Evolutionary conservation across 257 asterid species (phyloP).

Genomic region (Nyctanthes arbortristis): DNA sequence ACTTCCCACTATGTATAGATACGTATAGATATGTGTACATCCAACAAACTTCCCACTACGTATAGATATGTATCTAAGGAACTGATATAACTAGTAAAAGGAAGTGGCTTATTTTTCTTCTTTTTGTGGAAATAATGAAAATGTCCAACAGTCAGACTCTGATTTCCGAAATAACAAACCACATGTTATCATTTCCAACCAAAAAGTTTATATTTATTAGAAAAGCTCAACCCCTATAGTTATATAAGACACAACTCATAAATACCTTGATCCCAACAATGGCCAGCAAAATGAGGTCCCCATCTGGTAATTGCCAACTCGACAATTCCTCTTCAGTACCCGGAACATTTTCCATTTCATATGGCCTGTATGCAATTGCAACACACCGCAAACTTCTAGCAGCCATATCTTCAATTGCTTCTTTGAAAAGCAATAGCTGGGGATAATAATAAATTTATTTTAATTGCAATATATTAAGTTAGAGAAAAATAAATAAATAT

Average conservation of each 20-base stretch:
- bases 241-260: constrained; percentile 10
- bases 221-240: constrained; percentile 1
- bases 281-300: constrained; percentile 76
- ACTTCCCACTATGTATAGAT: not conserved
- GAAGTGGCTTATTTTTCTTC: not conserved
- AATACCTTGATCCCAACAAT: constrained; percentile 91
- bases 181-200: not conserved
- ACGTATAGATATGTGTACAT: too few species aligned
- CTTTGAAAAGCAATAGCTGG: constrained; percentile 53
- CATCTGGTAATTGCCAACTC: constrained; percentile 84
- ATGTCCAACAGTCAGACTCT: not conserved
- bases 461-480: constrained; percentile 14
- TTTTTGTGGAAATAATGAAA: not conserved
- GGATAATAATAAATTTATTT: constrained; percentile 19
- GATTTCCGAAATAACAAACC: constrained; percentile 4
- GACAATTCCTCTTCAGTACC: constrained; percentile 62
- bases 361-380: constrained; percentile 70
- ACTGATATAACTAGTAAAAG: not conserved
- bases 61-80: not conserved
- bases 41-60: too few species aligned
- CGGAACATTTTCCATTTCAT: constrained; percentile 61
- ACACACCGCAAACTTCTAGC: constrained; percentile 85
- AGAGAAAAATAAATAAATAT: not conserved
- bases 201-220: not conserved
- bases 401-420: constrained; percentile 88